These are phyloP conservation scores for Erysimum cheiri DNA, from an alignment of 441 rosid species.

Conservation along the genomic window DNA sequence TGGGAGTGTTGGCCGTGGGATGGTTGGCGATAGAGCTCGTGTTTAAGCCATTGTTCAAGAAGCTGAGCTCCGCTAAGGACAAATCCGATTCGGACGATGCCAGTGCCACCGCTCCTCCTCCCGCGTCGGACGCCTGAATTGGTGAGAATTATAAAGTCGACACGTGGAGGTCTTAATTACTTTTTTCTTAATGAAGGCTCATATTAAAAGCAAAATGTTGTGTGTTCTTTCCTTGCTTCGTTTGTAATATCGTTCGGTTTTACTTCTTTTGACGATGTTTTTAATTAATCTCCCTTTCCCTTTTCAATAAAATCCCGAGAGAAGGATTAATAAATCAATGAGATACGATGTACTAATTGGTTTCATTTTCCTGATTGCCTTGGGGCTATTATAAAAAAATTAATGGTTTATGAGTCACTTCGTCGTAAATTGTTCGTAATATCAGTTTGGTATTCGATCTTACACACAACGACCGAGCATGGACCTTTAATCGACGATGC, in stretches of 20 bases:
- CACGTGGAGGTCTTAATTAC: conserved; percentile 24
- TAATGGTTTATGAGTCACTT: neutral
- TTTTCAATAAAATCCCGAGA: conserved; percentile 17
- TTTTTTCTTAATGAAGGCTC: conserved; percentile 1
- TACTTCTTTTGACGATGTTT: conserved; percentile 15
- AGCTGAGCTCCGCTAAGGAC: conserved; percentile 62
- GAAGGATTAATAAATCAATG: conserved; percentile 18
- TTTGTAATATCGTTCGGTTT: conserved; percentile 19
- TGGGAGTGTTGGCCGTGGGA: conserved; percentile 77
- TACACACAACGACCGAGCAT: neutral
- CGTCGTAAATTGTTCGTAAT: neutral
- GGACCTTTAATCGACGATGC: neutral
- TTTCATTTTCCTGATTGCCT: conserved; percentile 8
- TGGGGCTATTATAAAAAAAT: neutral
- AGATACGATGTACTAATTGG: conserved; percentile 6
- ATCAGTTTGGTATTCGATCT: neutral
- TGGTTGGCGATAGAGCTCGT: conserved; percentile 84
- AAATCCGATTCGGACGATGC: conserved; percentile 48
- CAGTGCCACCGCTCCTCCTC: conserved; percentile 15
- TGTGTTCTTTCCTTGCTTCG: conserved; percentile 21
- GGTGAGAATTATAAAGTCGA: neutral
- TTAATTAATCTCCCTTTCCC: neutral
- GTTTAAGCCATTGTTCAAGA: conserved; percentile 73
- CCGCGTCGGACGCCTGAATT: conserved; percentile 28
- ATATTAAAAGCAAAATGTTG: conserved; percentile 12